Base-by-base conservation (phyloP, 148 eudicot genomes). In the Cornus florida region DNA sequence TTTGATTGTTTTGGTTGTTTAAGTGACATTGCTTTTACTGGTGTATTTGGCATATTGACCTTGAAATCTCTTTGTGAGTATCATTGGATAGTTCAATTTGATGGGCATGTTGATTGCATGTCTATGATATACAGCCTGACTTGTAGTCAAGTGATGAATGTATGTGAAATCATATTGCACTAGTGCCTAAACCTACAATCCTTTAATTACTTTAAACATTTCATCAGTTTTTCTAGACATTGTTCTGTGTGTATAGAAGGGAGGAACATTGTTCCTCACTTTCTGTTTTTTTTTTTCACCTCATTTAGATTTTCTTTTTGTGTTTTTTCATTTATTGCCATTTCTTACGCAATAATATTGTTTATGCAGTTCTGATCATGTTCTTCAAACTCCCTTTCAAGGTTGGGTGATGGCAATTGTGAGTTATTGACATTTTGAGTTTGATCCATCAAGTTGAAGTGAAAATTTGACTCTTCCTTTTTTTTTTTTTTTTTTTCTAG, bases 391-490 rank as follows among this genome's bases (percentile, higher is more conserved):
- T 80, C 93, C 98, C 71, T 75, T 94, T n/a, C 91, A 90, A 87
- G 99, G 98, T 81, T 96, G 97, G 99, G 62, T 96, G 86, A 96
- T 96, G 99, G 98, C 98, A 79, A 90, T 96, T 82, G 99, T 96
- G 89, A 93, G 99, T 90, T 82, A 65, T 79, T 82, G 71, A 60
- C 50, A 35, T 64, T 35, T 75, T 69, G 41, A 64, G 76, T 56
- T 65, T 68, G 60, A 20, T 69, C 57, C 20, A 5, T 72, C 32
- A 10, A 69, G 50, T 57, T 73, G 71, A 50, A 24, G 12, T 35
- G 5, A 67, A 74, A 66, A 74, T 69, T 73, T 46, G 20, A 23
- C n/a, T n/a, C n/a, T n/a, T n/a, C n/a, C n/a, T n/a, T n/a, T n/a
- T n/a, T n/a, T n/a, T 41, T 67, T 10, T 28, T 28, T 28, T 28